Conservation (phyloP, 2,329 filamentous ascomycete genomes). For the Aspergillus costaricaensis region DNA sequence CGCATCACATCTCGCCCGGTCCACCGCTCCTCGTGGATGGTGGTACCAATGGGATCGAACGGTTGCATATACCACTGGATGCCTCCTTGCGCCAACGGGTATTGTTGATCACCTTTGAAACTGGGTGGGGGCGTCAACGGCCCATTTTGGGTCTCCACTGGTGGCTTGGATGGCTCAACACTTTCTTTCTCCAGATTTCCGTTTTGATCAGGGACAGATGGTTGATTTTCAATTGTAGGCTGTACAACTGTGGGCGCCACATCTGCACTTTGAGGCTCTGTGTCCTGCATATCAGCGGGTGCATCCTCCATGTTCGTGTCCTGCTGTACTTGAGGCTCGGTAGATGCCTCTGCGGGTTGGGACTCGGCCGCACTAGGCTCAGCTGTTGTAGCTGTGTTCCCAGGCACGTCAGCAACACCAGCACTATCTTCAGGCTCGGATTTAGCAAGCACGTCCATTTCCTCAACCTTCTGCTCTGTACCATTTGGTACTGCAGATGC, state of each 20-base stretch:
- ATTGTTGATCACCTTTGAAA: constrained; percentile 44
- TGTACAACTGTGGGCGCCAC: constrained; percentile 34
- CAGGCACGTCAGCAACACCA: constrained; percentile 13
- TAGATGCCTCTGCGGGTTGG: constrained; percentile 12
- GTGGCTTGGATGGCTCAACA: constrained; percentile 50
- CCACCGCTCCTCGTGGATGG: constrained; percentile 73
- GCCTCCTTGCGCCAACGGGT: constrained; percentile 69
- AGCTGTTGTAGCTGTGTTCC: constrained; percentile 11
- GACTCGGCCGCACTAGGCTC: constrained; percentile 18
- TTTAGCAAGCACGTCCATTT: constrained; percentile 24
- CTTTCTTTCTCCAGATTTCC: constrained; percentile 29
- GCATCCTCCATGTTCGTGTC: constrained; percentile 5
- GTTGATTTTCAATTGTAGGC: constrained; percentile 33
- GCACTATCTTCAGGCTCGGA: constrained; percentile 29
- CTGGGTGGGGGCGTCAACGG: constrained; percentile 45
- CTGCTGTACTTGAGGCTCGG: constrained; percentile 4
- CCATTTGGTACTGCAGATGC: constrained; percentile 47
- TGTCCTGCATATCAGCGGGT: constrained; percentile 13
- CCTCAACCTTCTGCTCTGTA: constrained; percentile 32
- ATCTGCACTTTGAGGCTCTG: constrained; percentile 19
- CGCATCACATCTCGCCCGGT: constrained; percentile 70
- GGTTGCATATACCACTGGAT: constrained; percentile 84
- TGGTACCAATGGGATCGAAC: constrained; percentile 79
- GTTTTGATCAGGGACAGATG: constrained; percentile 28
- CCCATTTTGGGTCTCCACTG: constrained; percentile 28